These are phyloP conservation scores for Rehmannia glutinosa DNA, from an alignment of 257 asterid species.

Conservation along the genomic window DNA sequence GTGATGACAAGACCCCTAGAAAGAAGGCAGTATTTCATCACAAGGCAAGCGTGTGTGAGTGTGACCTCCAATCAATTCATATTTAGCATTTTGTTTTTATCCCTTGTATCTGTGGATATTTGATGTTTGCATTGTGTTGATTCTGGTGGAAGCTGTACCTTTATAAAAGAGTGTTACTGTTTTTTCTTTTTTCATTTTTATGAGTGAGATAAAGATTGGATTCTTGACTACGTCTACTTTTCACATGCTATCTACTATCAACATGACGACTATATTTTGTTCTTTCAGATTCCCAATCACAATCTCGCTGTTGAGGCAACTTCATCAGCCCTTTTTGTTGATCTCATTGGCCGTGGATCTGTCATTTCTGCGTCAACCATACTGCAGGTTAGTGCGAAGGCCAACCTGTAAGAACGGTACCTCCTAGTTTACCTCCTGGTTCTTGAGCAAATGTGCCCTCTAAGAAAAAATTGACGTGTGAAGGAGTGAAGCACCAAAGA, in stretches of 20 bases:
- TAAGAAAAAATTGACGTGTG: constrained; percentile 61
- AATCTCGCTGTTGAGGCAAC: constrained; percentile 71
- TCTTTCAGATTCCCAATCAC: constrained; percentile 63
- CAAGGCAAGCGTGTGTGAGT: constrained; percentile 69
- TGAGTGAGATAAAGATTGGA: not conserved
- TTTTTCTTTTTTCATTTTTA: not conserved
- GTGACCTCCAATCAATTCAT: not conserved
- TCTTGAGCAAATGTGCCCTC: constrained; percentile 65
- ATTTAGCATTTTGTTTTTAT: not conserved
- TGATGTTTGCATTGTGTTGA: not conserved
- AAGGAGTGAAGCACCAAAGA: constrained; percentile 71
- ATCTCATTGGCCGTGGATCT: constrained; percentile 59
- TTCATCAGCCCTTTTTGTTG: constrained; percentile 60
- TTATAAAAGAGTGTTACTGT: not conserved
- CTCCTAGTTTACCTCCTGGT: constrained; percentile 52
- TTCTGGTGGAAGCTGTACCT: not conserved
- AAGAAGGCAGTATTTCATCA: constrained; percentile 77
- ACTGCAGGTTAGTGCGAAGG: constrained; percentile 41
- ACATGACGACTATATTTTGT: not conserved
- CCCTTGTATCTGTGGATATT: not conserved
- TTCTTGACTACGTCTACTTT: not conserved
- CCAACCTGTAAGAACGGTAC: constrained; percentile 24
- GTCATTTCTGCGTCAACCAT: constrained; percentile 61
- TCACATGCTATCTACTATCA: no score
- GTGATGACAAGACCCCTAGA: constrained; percentile 37